Conservation (phyloP, 352 stramenopile genomes). For the Globisporangium polare region DNA sequence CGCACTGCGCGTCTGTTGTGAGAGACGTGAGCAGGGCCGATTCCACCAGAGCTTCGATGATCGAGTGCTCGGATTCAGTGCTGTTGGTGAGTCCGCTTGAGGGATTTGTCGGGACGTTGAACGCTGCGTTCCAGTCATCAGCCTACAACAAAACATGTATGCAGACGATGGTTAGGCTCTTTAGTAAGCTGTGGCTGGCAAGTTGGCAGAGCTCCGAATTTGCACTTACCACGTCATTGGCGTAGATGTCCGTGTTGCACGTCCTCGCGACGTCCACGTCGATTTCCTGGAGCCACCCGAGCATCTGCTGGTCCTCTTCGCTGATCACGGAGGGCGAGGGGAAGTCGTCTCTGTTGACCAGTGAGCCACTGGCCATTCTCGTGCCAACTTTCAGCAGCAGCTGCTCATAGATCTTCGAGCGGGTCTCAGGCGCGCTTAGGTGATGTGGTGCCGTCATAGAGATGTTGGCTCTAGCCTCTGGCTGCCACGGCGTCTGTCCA, state of each 20-base stretch:
- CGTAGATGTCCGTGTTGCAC: constrained; percentile 56
- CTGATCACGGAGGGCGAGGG: constrained; percentile 9
- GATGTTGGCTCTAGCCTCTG: neutral
- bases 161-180: neutral
- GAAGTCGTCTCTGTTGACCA: constrained; percentile 3
- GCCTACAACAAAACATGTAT: constrained; percentile 3
- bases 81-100: neutral
- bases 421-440: constrained; percentile 31
- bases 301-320: constrained; percentile 48
- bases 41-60: constrained; percentile 9
- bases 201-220: neutral
- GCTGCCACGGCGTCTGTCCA: constrained; percentile 48
- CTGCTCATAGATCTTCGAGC: constrained; percentile 57
- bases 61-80: constrained; percentile 6
- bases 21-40: neutral
- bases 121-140: constrained; percentile 8
- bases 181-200: neutral
- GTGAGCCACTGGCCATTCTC: constrained; percentile 30
- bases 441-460: constrained; percentile 31
- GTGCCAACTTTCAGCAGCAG: constrained; percentile 55
- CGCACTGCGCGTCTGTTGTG: neutral
- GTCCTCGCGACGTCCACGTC: constrained; percentile 78
- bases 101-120: neutral
- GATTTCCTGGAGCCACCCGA: constrained; percentile 76
- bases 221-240: constrained; percentile 20